Evolutionary conservation across 495 filamentous ascomycete species (phyloP), one percentile per base, ranked within the genome.

Genomic region (Penicillium odoratum): DNA sequence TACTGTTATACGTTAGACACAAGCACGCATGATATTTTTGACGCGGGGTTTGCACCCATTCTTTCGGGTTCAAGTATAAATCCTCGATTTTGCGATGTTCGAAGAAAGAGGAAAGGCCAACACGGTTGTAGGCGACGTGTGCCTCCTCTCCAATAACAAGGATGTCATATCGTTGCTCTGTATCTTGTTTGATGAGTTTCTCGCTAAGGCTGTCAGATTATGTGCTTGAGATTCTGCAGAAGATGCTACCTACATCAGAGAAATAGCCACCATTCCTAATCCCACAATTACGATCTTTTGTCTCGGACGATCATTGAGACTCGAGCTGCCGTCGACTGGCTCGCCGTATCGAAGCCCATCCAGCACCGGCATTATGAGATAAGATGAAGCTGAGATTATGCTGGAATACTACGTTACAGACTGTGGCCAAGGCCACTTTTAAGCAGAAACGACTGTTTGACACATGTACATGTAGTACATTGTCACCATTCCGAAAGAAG

Each of bases 61-160:
- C 88, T 58, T 82, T 77, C 0, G 92, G 90, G 64, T 97, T 95
- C 28, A 98, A 80, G 62, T 97, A 97, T 43, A 98, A 69, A 65
- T 94, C 91, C 73, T 96, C 91, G 15, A 95, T 88, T 59, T 91
- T 85, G 57, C 93, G 83, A 73, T 97, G 92, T 64, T 91, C 87
- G 65, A 98, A 98, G 77, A 92, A 98, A 40, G 85, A 89, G 7
- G 92, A 96, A 40, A 98, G 80, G n/a, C 93, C 93, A 21, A 98
- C 93, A 48, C 93, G 88, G 66, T 98, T 98, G 73, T 98, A 98
- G 3, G 93, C 93, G 58, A 97, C 74, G 74, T 98, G 89, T 1
- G 88, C 76, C 68, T 98, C 93, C 66, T 98, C 93, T 66, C 93
- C 93, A 68, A 98, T 90, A 34, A 97, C 93, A 8, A 93, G 78